Percentiles rank a stretch among this genome's conserved stretches.
phyloP scores from a whole-genome alignment of 2,329 filamentous ascomycete genomes.

The Sclerotinia nivalis region DNA sequence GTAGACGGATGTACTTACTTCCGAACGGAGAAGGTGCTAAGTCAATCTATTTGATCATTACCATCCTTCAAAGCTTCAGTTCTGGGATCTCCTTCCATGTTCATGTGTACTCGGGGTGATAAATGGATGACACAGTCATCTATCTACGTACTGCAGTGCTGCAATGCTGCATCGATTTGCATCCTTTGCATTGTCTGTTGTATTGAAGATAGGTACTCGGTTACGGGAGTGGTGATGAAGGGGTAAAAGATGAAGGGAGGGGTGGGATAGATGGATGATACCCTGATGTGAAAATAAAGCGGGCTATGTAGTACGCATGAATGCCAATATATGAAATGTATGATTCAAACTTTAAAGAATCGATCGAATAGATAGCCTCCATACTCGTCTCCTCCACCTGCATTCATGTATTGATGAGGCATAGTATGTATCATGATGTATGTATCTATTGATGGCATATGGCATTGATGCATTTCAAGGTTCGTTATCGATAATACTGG shows the following conservation, averaged over 20 bases:
- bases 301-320: background rate
- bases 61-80: background rate
- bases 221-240: background rate
- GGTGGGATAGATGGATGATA: background rate
- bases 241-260: background rate
- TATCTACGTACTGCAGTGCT: conserved; percentile 10
- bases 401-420: conserved; percentile 4
- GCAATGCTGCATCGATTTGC: conserved; percentile 11
- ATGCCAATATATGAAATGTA: background rate
- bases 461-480: background rate
- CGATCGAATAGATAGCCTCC: background rate
- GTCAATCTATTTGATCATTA: conserved; percentile 5
- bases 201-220: conserved; percentile 7
- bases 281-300: background rate
- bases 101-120: conserved; percentile 10
- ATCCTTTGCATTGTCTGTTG: background rate
- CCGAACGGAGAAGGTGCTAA: conserved; percentile 2
- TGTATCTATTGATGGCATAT: background rate
- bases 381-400: background rate
- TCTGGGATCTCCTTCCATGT: background rate
- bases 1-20: background rate
- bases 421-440: background rate
- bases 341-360: background rate
- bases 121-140: background rate
- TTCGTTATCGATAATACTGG: conserved; percentile 1